phyloP scores from a whole-genome alignment of 768 basidiomycete species.

The Fomitopsis pulvina region DNA sequence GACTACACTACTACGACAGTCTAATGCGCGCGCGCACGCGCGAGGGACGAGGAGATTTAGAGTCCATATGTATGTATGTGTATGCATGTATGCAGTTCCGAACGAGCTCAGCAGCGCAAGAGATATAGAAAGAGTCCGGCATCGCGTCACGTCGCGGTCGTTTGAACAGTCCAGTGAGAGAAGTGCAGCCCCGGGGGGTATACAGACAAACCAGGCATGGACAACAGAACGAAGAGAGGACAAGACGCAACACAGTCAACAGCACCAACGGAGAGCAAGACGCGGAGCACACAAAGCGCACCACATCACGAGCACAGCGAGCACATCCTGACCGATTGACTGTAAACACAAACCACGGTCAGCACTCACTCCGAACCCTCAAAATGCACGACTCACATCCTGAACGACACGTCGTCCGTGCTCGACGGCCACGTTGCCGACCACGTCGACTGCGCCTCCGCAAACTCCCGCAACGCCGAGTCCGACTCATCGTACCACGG shows the following conservation, averaged over 20 bases:
- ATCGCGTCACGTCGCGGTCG: too few relatives aligned
- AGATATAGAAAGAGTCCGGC: too few relatives aligned
- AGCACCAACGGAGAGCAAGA: background rate
- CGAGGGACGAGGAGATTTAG: too few relatives aligned
- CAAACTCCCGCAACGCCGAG: conserved; percentile 71
- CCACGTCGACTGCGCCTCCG: conserved; percentile 57
- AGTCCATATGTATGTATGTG: too few relatives aligned
- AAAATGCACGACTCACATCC: conserved; percentile 40
- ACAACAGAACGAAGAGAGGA: background rate
- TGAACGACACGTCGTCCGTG: conserved; percentile 57
- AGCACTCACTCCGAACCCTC: background rate
- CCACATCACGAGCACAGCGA: conserved; percentile 18
- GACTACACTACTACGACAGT: too few relatives aligned
- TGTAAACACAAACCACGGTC: conserved; percentile 8
- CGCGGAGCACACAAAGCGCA: conserved; percentile 8
- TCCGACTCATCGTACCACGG: conserved; percentile 59
- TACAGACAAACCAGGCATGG: background rate
- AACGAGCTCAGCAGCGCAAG: too few relatives aligned
- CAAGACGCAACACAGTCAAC: background rate
- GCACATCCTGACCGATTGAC: conserved; percentile 32
- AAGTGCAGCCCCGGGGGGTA: background rate
- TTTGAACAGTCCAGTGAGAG: too few relatives aligned
- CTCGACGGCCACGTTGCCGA: conserved; percentile 66
- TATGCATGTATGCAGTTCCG: too few relatives aligned
- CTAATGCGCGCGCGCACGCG: too few relatives aligned